phyloP scores from a whole-genome alignment of 495 filamentous ascomycete species.

The Pseudomonodictys pantanalensis region DNA sequence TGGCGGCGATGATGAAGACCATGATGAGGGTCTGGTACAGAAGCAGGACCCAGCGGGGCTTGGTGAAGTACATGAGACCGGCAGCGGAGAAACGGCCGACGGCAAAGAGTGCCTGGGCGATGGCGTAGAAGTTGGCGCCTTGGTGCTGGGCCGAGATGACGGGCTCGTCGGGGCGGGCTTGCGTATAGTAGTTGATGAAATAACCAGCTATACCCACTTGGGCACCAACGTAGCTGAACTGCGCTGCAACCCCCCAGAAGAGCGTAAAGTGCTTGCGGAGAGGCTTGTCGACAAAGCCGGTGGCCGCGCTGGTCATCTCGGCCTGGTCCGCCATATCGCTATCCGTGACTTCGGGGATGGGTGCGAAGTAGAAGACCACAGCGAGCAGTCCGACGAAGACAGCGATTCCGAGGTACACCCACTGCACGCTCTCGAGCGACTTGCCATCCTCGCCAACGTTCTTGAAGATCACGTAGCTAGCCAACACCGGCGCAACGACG shows the following conservation, averaged over 20 bases:
- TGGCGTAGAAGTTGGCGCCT: constrained; percentile 55
- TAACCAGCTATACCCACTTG: constrained; percentile 55
- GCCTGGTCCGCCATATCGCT: constrained; percentile 59
- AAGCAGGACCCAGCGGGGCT: constrained; percentile 40
- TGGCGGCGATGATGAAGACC: constrained; percentile 57
- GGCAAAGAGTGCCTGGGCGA: constrained; percentile 65
- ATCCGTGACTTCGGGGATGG: constrained; percentile 71
- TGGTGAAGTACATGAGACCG: constrained; percentile 45
- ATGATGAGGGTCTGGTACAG: constrained; percentile 41
- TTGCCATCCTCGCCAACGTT: constrained; percentile 50
- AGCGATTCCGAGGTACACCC: constrained; percentile 72
- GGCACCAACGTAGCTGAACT: constrained; percentile 68
- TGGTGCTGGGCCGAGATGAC: constrained; percentile 21
- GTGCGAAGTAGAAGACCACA: constrained; percentile 60
- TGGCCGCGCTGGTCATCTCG: constrained; percentile 43
- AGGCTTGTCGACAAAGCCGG: constrained; percentile 46
- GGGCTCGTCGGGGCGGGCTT: constrained; percentile 30
- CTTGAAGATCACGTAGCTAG: constrained; percentile 64
- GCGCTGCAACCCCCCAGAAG: constrained; percentile 62
- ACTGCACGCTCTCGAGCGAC: constrained; percentile 62
- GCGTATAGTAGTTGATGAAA: constrained; percentile 51
- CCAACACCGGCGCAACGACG: constrained; percentile 63
- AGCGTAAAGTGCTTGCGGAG: constrained; percentile 57
- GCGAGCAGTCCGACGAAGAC: constrained; percentile 65
- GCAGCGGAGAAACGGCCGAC: constrained; percentile 62